phyloP scores from a whole-genome alignment of 1,139 yeast species.

The Hyphopichia fennica region DNA sequence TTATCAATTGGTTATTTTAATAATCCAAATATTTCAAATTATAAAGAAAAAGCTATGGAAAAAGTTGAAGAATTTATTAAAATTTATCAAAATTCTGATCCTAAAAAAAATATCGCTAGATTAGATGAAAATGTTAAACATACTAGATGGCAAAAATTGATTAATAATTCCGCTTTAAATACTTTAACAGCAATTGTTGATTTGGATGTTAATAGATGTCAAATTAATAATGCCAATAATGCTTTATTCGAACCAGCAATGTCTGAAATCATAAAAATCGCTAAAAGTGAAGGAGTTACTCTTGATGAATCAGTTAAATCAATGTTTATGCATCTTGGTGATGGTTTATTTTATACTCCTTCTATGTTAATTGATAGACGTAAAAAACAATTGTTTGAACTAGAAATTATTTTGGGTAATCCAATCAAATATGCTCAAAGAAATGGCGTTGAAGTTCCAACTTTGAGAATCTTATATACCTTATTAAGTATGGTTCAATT shows the following conservation, averaged over 20 bases:
- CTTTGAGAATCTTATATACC: conserved; percentile 54
- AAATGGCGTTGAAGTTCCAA: conserved; percentile 59
- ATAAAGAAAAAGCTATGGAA: conserved; percentile 19
- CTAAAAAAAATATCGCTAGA: conserved; percentile 39
- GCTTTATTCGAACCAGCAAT: conserved; percentile 59
- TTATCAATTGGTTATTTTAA: conserved; percentile 56
- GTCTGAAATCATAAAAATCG: conserved; percentile 62
- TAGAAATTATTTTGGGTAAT: conserved; percentile 71
- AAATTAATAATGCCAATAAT: conserved; percentile 53
- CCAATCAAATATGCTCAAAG: conserved; percentile 61
- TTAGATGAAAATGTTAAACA: conserved; percentile 51
- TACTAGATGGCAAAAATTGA: conserved; percentile 71
- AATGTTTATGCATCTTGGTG: conserved; percentile 56
- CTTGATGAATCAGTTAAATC: conserved; percentile 47
- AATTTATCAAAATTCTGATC: conserved; percentile 45
- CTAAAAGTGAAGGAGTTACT: conserved; percentile 60
- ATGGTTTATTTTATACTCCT: conserved; percentile 65
- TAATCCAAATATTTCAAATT: conserved; percentile 17
- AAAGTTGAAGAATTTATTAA: conserved; percentile 44
- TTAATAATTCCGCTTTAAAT: conserved; percentile 69
- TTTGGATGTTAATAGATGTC: conserved; percentile 59
- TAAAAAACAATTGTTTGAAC: conserved; percentile 68
- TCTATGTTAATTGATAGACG: conserved; percentile 74
- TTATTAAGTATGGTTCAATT: conserved; percentile 61
- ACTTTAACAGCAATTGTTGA: conserved; percentile 55